Percentiles rank a stretch among this genome's conserved stretches.
These are phyloP conservation scores for Epicoccum nigrum DNA, from an alignment of 2,329 filamentous ascomycete genomes.

Conservation along the genomic window DNA sequence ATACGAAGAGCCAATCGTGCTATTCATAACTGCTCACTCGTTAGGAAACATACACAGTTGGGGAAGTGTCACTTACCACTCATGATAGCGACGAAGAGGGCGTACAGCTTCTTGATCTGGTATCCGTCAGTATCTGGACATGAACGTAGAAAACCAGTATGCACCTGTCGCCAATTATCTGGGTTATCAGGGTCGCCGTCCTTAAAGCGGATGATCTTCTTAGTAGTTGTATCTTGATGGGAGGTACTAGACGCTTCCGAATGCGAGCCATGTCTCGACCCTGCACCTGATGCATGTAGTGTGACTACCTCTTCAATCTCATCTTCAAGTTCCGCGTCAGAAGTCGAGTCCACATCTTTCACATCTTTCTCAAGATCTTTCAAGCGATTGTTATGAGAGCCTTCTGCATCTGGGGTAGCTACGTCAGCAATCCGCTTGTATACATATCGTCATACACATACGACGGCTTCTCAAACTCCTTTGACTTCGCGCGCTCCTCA, in stretches of 20 bases:
- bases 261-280: constrained; percentile 17
- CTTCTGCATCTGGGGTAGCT: constrained; percentile 21
- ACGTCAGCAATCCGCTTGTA: constrained; percentile 11
- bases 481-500: constrained; percentile 16
- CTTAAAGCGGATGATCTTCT: constrained; percentile 47
- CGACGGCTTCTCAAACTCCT: constrained; percentile 22
- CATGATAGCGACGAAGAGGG: constrained; percentile 62
- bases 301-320: constrained; percentile 35
- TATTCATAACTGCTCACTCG: constrained; percentile 58
- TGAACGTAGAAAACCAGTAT: neutral
- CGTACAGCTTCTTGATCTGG: constrained; percentile 62
- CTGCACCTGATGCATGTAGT: constrained; percentile 13
- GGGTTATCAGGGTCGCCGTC: constrained; percentile 50
- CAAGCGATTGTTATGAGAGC: constrained; percentile 23
- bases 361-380: constrained; percentile 30
- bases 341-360: constrained; percentile 30
- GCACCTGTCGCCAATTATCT: constrained; percentile 50
- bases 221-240: constrained; percentile 10
- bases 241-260: constrained; percentile 11
- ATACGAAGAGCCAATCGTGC: constrained; percentile 66
- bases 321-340: constrained; percentile 30
- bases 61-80: constrained; percentile 51
- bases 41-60: neutral
- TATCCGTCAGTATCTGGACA: neutral
- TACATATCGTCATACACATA: constrained; percentile 6